A percentile compares a stretch with the other conserved stretches of the same genome.
phyloP scores from a whole-genome alignment of 331 rosid genomes.

The Rosa hybrid region DNA sequence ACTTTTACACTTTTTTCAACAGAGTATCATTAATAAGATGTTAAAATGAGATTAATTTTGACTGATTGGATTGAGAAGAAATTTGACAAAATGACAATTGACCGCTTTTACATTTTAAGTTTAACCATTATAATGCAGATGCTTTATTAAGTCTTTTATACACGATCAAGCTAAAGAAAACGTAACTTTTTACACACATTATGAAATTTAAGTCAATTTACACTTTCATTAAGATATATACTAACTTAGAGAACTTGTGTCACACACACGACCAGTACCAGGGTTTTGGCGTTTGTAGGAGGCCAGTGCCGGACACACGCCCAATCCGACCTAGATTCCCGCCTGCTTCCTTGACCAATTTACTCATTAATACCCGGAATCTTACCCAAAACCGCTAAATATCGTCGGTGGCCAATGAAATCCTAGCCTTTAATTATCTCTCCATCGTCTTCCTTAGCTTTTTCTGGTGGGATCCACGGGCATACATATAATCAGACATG shows the following conservation, averaged over 20 bases:
- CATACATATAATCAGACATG: neutral
- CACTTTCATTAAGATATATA: neutral
- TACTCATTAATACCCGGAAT: neutral
- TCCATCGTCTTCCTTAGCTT: neutral
- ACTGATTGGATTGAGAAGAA: too few relatives aligned
- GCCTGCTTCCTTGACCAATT: neutral
- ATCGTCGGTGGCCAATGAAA: neutral
- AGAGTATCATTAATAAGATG: too few relatives aligned
- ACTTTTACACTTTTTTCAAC: too few relatives aligned
- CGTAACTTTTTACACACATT: too few relatives aligned
- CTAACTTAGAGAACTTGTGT: conserved; percentile 9
- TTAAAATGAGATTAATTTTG: too few relatives aligned
- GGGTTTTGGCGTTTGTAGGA: neutral
- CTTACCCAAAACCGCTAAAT: neutral
- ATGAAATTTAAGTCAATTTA: neutral
- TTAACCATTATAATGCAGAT: too few relatives aligned
- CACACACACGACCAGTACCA: conserved; percentile 16
- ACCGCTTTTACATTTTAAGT: too few relatives aligned
- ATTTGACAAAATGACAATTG: too few relatives aligned
- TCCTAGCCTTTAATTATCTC: neutral
- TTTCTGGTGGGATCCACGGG: neutral
- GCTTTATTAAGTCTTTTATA: too few relatives aligned
- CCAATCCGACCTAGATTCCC: neutral
- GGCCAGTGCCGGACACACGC: conserved; percentile 32
- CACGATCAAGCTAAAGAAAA: too few relatives aligned